A percentile compares a stretch with the other conserved stretches of the same genome.
These are phyloP conservation scores for Athelia psychrophila DNA, from an alignment of 1,284 basidiomycete genomes.

Conservation along the genomic window DNA sequence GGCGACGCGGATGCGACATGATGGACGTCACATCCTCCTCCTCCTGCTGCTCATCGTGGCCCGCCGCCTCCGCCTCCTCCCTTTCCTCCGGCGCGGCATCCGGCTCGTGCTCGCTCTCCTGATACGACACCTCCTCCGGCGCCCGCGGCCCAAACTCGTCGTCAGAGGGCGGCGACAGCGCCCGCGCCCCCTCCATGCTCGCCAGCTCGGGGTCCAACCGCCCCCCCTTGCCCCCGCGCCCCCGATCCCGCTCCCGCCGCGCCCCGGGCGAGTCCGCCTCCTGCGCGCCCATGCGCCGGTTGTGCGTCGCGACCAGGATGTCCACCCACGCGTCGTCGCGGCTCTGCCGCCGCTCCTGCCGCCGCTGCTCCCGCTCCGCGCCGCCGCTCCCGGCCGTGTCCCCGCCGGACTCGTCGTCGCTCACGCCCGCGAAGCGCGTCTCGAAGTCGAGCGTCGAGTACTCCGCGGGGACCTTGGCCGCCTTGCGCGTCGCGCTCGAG, in stretches of 20 bases:
- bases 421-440: constrained; percentile 64
- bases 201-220: constrained; percentile 66
- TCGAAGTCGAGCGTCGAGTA: constrained; percentile 74
- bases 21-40: constrained; percentile 32
- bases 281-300: constrained; percentile 57
- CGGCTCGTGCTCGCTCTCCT: constrained; percentile 14
- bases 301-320: constrained; percentile 72
- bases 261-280: constrained; percentile 37
- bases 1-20: constrained; percentile 29
- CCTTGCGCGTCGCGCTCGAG: constrained; percentile 41
- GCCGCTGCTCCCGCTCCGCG: constrained; percentile 29
- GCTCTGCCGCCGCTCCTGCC: constrained; percentile 22
- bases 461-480: constrained; percentile 61
- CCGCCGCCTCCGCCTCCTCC: constrained; percentile 12
- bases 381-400: constrained; percentile 10
- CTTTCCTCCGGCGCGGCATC: constrained; percentile 13
- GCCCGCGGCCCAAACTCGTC: constrained; percentile 41
- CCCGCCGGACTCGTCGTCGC: constrained; percentile 49
- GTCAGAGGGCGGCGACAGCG: constrained; percentile 46
- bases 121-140: constrained; percentile 35
- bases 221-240: constrained; percentile 30
- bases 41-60: constrained; percentile 16
- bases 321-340: constrained; percentile 77
- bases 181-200: constrained; percentile 63
- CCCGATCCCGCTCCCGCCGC: constrained; percentile 25